phyloP scores from a whole-genome alignment of 2,329 filamentous ascomycete genomes.

The Ascochyta pisi region DNA sequence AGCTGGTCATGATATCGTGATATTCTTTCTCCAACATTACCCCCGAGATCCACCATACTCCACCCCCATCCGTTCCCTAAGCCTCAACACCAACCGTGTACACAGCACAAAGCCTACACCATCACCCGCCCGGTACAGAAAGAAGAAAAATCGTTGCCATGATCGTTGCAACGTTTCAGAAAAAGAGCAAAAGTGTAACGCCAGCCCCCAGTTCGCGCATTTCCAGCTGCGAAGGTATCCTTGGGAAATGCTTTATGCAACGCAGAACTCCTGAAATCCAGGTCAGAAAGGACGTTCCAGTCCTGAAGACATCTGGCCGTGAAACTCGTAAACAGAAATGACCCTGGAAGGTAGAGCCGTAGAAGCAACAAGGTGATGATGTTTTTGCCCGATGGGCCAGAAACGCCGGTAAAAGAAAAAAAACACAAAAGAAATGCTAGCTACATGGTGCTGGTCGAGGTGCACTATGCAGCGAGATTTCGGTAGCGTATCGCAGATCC shows the following conservation, averaged over 20 bases:
- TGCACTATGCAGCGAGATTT: slow-evolving; percentile 13
- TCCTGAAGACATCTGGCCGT: slow-evolving; percentile 19
- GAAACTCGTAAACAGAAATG: slow-evolving; percentile 23
- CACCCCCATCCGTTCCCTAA: slow-evolving; percentile 1
- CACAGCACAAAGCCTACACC: not conserved
- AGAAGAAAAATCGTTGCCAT: slow-evolving; percentile 14
- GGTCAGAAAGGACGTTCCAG: slow-evolving; percentile 14
- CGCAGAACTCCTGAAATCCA: slow-evolving; percentile 28
- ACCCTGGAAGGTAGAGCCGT: slow-evolving; percentile 12
- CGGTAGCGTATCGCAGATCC: slow-evolving; percentile 10
- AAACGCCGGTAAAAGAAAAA: slow-evolving; percentile 25
- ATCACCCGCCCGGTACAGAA: not conserved
- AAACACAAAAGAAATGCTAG: slow-evolving; percentile 12
- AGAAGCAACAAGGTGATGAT: slow-evolving; percentile 22
- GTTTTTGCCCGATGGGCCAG: slow-evolving; percentile 17
- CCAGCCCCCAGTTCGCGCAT: slow-evolving; percentile 40
- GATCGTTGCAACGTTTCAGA: slow-evolving; percentile 18
- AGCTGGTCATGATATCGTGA: slow-evolving; percentile 31
- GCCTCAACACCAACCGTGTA: slow-evolving; percentile 1
- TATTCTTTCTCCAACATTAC: slow-evolving; percentile 28
- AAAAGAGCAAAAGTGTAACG: slow-evolving; percentile 27
- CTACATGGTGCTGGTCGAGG: slow-evolving; percentile 12
- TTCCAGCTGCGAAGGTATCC: slow-evolving; percentile 41
- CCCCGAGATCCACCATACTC: slow-evolving; percentile 22
- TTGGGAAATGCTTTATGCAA: slow-evolving; percentile 38